Base-by-base conservation (phyloP, 352 stramenopile species). In the Globisporangium cystogenes region DNA sequence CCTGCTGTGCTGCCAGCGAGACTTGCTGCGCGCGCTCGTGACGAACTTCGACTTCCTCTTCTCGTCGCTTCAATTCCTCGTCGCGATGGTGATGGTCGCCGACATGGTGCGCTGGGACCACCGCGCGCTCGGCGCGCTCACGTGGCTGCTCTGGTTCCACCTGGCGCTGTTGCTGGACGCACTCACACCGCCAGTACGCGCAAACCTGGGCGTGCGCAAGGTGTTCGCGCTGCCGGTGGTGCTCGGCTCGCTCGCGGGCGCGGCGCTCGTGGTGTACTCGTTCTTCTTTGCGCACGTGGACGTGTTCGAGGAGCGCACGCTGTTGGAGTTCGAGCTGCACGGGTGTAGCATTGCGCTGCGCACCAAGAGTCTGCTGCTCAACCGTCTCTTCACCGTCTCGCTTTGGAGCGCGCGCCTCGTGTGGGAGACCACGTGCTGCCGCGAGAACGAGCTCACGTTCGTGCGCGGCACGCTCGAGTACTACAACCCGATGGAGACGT, bases 101-200 rank as follows among this genome's bases (percentile, higher is more conserved):
- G 67, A 70, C 48, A 40, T 84, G 50, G 35, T 66, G 6, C 21
- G 41, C 0, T 86, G 75, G 68, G 53, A 70, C 27, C 7, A 35
- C 16, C 48, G 62, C 7, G 63, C 51, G 18, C 41, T 86, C 44
- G 62, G 61, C 7, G 44, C 82, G 20, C 3, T 71, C 10, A 44
- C 67, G 5, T 86, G 70, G 70, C 57, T 55, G 47, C 36, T 78
- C 24, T 82, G 71, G 71, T 79, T 82, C 37, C 68, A 76, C 41
- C 72, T 57, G 41, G 10, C 77, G 4, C 51, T 86, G 14, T 52
- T 67, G 6, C 59, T 82, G 11, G 76, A 84, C 47, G 65, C 71
- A 10, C 35, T 82, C 21, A 79, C 67, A 4, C 76, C 69, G 2
- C 54, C 52, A 20, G 21, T 72, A 3, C 59, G 60, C 4, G 23